Conservation (phyloP, 73 alveolate genomes). For the Halteria grandinella region DNA sequence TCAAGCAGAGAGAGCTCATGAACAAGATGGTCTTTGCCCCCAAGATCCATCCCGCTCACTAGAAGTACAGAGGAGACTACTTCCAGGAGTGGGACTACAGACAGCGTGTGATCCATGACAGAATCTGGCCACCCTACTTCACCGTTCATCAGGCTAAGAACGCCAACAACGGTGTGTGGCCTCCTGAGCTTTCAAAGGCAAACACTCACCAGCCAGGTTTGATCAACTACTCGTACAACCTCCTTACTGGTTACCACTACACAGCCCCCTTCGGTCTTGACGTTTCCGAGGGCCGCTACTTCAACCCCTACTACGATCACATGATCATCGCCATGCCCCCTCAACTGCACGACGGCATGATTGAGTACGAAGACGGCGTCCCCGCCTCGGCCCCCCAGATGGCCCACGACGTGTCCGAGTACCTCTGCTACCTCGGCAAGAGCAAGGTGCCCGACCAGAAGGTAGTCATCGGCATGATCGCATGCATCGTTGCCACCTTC, state of each 20-base stretch:
- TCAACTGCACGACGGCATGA: slow-evolving; percentile 91
- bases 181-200: slow-evolving; percentile 91
- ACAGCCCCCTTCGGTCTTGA: slow-evolving; percentile 92
- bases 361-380: slow-evolving; percentile 94
- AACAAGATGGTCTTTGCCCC: slow-evolving; percentile 82
- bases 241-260: slow-evolving; percentile 93
- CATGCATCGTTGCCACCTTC: slow-evolving; percentile 56
- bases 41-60: slow-evolving; percentile 90
- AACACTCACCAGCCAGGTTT: slow-evolving; percentile 88
- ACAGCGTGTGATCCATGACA: slow-evolving; percentile 89
- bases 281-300: slow-evolving; percentile 93
- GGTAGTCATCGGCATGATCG: slow-evolving; percentile 61
- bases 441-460: slow-evolving; percentile 68
- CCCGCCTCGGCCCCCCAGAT: slow-evolving; percentile 95
- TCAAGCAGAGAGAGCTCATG: slow-evolving; percentile 89
- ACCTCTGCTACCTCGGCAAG: slow-evolving; percentile 80
- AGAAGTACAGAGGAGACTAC: slow-evolving; percentile 88
- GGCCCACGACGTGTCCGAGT: slow-evolving; percentile 96
- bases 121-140: slow-evolving; percentile 94
- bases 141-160: slow-evolving; percentile 92
- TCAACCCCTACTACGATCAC: slow-evolving; percentile 95
- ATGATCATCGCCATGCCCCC: slow-evolving; percentile 96
- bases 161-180: slow-evolving; percentile 95
- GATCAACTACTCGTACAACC: slow-evolving; percentile 85
- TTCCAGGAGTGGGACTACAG: slow-evolving; percentile 96